Conservation (phyloP, 73 alveolate species). For the Tetrahymena borealis region DNA sequence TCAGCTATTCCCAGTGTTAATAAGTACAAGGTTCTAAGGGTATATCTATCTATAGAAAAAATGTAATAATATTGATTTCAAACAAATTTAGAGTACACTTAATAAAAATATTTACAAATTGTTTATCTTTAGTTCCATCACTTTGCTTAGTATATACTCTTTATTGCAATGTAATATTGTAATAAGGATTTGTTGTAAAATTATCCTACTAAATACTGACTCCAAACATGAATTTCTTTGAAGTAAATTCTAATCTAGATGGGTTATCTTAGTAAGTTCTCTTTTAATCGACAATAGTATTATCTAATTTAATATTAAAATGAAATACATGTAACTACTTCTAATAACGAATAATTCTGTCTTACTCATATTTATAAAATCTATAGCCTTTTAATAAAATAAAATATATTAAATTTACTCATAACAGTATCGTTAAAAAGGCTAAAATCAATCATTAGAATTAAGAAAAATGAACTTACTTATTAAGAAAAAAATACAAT, state of each 20-base stretch:
- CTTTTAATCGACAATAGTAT: too few relatives aligned
- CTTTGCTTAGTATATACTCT: background rate
- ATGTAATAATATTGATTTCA: background rate
- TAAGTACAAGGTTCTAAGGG: background rate
- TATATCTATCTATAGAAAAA: background rate
- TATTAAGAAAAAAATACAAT: too few relatives aligned
- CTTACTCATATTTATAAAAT: too few relatives aligned
- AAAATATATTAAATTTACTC: too few relatives aligned
- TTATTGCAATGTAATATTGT: background rate
- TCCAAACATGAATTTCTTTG: background rate
- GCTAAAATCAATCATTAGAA: too few relatives aligned
- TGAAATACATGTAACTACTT: too few relatives aligned
- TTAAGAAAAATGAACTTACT: too few relatives aligned
- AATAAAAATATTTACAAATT: background rate
- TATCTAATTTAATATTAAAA: too few relatives aligned
- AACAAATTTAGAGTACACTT: background rate
- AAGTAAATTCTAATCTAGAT: background rate
- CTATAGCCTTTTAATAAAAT: too few relatives aligned
- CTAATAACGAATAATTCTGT: too few relatives aligned
- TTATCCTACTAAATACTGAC: background rate
- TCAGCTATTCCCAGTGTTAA: background rate
- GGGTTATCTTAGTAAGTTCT: too few relatives aligned
- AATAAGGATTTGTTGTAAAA: background rate
- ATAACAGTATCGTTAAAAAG: too few relatives aligned
- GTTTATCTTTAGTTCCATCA: background rate